Percentiles rank a stretch among this genome's conserved stretches.
Conservation (phyloP, 192 early-diverging fungal species). For the Mortierella claussenii region DNA sequence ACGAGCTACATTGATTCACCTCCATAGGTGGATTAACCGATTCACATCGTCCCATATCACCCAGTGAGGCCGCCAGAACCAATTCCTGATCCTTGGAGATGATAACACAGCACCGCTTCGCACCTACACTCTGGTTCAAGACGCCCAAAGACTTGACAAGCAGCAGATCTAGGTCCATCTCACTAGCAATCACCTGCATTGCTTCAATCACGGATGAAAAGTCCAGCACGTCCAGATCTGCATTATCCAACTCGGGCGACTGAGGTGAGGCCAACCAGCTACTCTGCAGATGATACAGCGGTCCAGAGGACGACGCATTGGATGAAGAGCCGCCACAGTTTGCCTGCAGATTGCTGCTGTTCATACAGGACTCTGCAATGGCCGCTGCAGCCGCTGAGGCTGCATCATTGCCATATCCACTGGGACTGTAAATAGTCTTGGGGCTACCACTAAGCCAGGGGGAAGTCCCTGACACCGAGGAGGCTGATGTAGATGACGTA, state of each 20-base stretch:
- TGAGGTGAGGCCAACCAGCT: constrained; percentile 22
- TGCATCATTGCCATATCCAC: constrained; percentile 26
- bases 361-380: constrained; percentile 36
- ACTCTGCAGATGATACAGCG: not conserved
- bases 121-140: constrained; percentile 46
- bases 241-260: constrained; percentile 41
- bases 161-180: constrained; percentile 39
- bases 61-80: constrained; percentile 32
- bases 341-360: not conserved
- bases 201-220: constrained; percentile 50
- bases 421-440: constrained; percentile 38
- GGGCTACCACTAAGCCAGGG: constrained; percentile 36
- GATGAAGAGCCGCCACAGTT: not conserved
- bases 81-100: constrained; percentile 41
- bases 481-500: not conserved
- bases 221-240: constrained; percentile 40
- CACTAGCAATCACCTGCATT: constrained; percentile 52
- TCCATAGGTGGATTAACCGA: constrained; percentile 35
- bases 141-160: constrained; percentile 45
- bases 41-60: constrained; percentile 34
- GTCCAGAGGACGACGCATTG: constrained; percentile 1
- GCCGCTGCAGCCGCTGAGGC: constrained; percentile 37
- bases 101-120: constrained; percentile 35
- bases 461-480: constrained; percentile 8
- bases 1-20: constrained; percentile 18